Evolutionary conservation across 225 moss, liverwort and hornwort genomes (phyloP).

Genomic region (Polytrichum commune): DNA sequence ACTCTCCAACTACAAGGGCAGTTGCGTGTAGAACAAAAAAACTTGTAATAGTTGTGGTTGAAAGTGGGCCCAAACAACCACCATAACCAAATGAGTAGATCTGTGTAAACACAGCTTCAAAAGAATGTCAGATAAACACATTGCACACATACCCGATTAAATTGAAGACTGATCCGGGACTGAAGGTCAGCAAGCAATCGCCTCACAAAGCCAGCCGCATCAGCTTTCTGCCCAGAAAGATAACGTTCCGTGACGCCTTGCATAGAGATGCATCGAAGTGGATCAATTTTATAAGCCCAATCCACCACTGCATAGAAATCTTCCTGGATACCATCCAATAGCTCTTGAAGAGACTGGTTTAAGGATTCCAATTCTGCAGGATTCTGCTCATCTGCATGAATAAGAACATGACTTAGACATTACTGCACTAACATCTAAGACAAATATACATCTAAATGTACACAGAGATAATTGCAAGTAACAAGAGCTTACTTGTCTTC

Average conservation of each 20-base stretch:
- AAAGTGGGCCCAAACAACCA: too few relatives aligned
- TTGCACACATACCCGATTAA: slow-evolving; percentile 66
- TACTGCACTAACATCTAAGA: background rate
- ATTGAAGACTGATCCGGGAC: slow-evolving; percentile 80
- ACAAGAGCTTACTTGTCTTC: slow-evolving; percentile 55
- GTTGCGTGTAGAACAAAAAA: too few relatives aligned
- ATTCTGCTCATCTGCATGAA: slow-evolving; percentile 77
- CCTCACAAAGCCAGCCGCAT: slow-evolving; percentile 94
- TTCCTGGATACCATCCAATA: slow-evolving; percentile 90
- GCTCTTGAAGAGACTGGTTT: slow-evolving; percentile 83
- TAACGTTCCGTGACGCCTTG: slow-evolving; percentile 96
- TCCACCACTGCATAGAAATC: slow-evolving; percentile 97
- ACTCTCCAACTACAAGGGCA: too few relatives aligned
- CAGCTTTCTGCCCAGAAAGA: slow-evolving; percentile 85
- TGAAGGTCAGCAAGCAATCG: slow-evolving; percentile 91
- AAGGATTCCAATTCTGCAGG: slow-evolving; percentile 84
- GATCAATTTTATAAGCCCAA: slow-evolving; percentile 96
- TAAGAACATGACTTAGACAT: slow-evolving; percentile 19
- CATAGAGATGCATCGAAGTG: slow-evolving; percentile 95
- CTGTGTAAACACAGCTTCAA: too few relatives aligned
- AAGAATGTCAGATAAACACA: background rate
- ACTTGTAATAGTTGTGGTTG: too few relatives aligned
- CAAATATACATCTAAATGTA: background rate
- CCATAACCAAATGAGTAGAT: too few relatives aligned
- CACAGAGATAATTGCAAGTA: background rate